phyloP scores from a whole-genome alignment of 1,284 basidiomycete species.

The Takashimella koratensis region DNA sequence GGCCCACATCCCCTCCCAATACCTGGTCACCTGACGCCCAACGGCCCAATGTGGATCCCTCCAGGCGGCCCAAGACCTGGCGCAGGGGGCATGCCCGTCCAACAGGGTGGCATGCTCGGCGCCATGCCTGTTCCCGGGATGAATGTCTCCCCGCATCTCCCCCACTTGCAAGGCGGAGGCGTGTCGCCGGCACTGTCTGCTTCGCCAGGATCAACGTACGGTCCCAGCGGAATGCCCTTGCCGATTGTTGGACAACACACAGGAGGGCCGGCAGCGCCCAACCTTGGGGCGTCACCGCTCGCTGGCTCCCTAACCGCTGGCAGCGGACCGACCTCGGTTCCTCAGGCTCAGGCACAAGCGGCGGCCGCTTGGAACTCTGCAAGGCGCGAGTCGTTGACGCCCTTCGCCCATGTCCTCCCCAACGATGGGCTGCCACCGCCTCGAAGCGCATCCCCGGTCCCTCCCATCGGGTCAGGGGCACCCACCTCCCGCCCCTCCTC shows the following conservation, averaged over 20 bases:
- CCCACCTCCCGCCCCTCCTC: neutral
- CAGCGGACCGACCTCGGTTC: neutral
- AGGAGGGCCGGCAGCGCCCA: constrained; percentile 4
- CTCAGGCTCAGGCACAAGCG: neutral
- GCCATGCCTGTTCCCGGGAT: neutral
- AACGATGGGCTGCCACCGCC: neutral
- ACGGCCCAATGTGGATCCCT: constrained; percentile 31
- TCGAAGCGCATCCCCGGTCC: neutral
- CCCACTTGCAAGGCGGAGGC: neutral
- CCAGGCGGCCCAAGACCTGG: neutral
- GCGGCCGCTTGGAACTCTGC: neutral
- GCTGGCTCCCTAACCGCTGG: constrained; percentile 39
- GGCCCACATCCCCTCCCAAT: constrained; percentile 13
- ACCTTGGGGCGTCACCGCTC: constrained; percentile 37
- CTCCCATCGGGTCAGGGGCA: constrained; percentile 1
- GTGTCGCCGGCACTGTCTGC: constrained; percentile 6
- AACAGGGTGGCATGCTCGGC: neutral
- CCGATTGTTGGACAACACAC: constrained; percentile 25
- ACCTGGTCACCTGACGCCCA: constrained; percentile 17
- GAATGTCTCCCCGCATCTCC: neutral
- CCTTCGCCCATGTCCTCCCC: neutral
- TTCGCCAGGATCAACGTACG: constrained; percentile 15
- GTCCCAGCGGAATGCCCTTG: constrained; percentile 12
- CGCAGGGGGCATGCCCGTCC: neutral
- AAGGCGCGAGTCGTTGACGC: neutral